Evolutionary conservation across 495 filamentous ascomycete genomes (phyloP).

Genomic region (Aspergillus saccharolyticus): DNA sequence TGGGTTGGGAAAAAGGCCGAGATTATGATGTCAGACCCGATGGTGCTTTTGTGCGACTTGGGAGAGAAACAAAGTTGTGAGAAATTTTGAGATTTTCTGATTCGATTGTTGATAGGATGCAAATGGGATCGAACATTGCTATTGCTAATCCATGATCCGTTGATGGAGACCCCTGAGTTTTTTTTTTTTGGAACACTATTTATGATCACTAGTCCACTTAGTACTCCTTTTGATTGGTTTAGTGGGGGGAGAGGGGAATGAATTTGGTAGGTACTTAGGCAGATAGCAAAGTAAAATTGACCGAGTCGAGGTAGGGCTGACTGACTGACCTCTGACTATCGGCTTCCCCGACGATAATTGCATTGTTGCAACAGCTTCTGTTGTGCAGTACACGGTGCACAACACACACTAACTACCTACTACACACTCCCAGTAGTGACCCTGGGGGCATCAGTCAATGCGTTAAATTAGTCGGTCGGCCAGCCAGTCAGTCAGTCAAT

Average conservation of each 20-base stretch:
- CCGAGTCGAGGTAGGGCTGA: background rate
- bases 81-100: too few species aligned
- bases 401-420: too few species aligned
- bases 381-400: too few species aligned
- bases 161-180: background rate
- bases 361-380: background rate
- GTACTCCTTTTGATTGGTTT: too few species aligned
- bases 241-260: background rate
- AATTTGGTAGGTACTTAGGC: too few species aligned
- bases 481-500: background rate
- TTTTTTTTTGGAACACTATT: too few species aligned
- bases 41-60: constrained; percentile 41
- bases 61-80: constrained; percentile 15
- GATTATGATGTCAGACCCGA: constrained; percentile 60
- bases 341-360: background rate
- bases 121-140: background rate
- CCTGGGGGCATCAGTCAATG: too few species aligned
- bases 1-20: constrained; percentile 67
- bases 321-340: background rate
- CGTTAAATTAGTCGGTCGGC: too few species aligned
- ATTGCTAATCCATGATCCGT: background rate
- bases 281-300: background rate
- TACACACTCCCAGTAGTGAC: too few species aligned
- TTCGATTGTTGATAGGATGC: too few species aligned
- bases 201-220: too few species aligned